Conservation (phyloP, 1,284 basidiomycete species). For the Malassezia equina region DNA sequence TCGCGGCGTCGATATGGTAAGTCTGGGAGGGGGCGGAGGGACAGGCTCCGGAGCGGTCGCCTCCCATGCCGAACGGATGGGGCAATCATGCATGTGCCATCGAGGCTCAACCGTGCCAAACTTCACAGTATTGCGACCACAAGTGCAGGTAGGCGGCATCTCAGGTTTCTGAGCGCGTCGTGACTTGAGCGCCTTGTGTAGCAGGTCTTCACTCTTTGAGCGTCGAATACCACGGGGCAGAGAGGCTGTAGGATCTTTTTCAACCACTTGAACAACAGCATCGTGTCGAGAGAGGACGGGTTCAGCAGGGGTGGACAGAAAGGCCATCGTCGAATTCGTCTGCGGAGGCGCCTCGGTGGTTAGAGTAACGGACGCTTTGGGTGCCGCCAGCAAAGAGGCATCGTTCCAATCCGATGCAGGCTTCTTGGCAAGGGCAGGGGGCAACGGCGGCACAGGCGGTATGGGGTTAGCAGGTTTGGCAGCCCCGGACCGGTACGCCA, state of each 20-base stretch:
- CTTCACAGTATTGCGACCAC: background rate
- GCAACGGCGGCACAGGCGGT: conserved; percentile 4
- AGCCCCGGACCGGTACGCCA: conserved; percentile 1
- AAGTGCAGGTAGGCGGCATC: background rate
- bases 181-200: conserved; percentile 13
- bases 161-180: background rate
- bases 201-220: conserved; percentile 14
- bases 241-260: background rate
- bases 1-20: conserved; percentile 12
- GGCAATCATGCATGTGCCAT: conserved; percentile 12
- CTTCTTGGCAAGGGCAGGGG: background rate
- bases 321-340: background rate
- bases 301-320: conserved; percentile 6
- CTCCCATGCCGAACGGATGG: conserved; percentile 10
- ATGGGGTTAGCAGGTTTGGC: background rate
- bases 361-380: background rate
- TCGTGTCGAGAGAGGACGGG: conserved; percentile 13
- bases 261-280: conserved; percentile 1
- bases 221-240: conserved; percentile 9
- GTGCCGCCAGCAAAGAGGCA: background rate
- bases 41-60: background rate
- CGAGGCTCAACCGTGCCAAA: conserved; percentile 6
- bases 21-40: conserved; percentile 14
- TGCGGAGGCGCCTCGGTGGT: background rate
- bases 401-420: background rate